These are phyloP conservation scores for Colletotrichum viniferum DNA, from an alignment of 2,329 filamentous ascomycete species.

Conservation along the genomic window DNA sequence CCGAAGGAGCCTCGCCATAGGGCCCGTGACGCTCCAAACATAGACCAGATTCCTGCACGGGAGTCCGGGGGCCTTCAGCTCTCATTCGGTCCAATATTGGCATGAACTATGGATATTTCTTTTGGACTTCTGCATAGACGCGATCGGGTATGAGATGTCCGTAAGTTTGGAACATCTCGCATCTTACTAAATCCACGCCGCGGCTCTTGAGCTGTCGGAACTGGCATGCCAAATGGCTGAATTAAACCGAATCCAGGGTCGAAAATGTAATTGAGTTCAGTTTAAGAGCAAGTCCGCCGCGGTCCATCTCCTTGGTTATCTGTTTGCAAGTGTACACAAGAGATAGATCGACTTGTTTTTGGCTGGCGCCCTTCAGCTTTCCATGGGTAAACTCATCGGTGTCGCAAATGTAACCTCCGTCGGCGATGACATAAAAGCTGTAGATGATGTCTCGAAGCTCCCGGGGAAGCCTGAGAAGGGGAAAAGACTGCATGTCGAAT, in stretches of 20 bases:
- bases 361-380: not conserved
- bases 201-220: not conserved
- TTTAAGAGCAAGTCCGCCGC: not conserved
- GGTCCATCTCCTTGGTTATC: not conserved
- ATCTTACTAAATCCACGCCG: not conserved
- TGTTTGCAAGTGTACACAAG: not conserved
- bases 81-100: not conserved
- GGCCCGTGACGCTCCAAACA: not conserved
- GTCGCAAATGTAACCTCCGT: not conserved
- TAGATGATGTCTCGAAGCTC: not conserved
- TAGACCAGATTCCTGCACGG: accelerated
- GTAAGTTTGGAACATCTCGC: not conserved
- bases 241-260: not conserved
- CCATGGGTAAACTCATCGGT: not conserved
- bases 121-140: not conserved
- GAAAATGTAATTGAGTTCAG: not conserved
- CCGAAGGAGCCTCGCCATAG: not conserved
- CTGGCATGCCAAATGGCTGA: not conserved
- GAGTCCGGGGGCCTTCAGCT: not conserved
- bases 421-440: not conserved
- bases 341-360: not conserved
- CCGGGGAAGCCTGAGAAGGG: not conserved
- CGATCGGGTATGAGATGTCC: not conserved
- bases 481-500: not conserved
- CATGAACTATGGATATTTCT: not conserved